Evolutionary conservation across 2,329 filamentous ascomycete genomes (phyloP), one percentile per base, ranked within the genome.

Genomic region (Biscogniauxia sp.): DNA sequence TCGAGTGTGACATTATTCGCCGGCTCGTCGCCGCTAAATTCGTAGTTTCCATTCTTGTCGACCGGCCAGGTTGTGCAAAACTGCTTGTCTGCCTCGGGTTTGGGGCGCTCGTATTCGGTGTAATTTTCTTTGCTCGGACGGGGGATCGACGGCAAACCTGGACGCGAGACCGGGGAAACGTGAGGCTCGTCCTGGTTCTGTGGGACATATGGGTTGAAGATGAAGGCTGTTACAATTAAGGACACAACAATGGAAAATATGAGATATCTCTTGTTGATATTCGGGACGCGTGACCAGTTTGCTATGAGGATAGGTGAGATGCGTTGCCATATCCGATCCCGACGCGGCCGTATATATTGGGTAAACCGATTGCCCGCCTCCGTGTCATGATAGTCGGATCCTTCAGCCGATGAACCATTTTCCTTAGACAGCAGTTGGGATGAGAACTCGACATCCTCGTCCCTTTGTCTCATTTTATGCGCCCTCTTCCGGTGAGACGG

Each of bases 1-100:
- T 68, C 60, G 20, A 64, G 52, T 55, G 64, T 58, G 55, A 67
- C 9, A 15, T 60, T 62, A 25, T 61, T 56, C 23, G 32, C 45
- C 45, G 62, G 65, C 20, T 66, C 51, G 7, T 51, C 53, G n/a
- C 57, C 51, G 26, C 62, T 19, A 17, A 66, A 57, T 8, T 68
- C 53, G 52, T 72, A 71, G 17, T 58, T 51, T 4, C 67, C 68
- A 7, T 67, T 25, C 26, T 63, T 49, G 20, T 66, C 62, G 26
- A 72, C 68, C 5, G 70, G 70, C 70, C 70, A 73, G 17, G 68
- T 71, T 11, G 70, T 72, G 61, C 70, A 73, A 51, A 67, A 69
- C n/a, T 68, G 60, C 3, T 55, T 25, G 19, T 66, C 56, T 2
- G 45, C 23, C 49, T 57, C 20, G 8, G 59, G 54, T 2, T 59